These are phyloP conservation scores for Chlorella ohadii DNA, from an alignment of 139 green algal species.

Conservation along the genomic window DNA sequence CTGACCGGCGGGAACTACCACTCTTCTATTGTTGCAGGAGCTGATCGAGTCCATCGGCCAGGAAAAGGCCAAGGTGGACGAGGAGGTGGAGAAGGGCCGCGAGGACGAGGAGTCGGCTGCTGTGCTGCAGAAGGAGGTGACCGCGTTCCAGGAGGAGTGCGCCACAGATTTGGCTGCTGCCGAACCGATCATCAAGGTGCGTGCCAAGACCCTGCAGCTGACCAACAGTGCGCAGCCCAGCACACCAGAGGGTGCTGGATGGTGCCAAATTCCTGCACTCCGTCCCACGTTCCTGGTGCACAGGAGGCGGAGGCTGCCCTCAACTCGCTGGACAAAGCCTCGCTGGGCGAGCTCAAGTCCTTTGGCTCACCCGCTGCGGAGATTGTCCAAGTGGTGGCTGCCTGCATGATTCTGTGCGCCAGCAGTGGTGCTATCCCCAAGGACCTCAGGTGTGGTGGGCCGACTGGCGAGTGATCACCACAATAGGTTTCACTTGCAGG, in stretches of 20 bases:
- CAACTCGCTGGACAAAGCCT: constrained; percentile 90
- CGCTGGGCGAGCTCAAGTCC: constrained; percentile 90
- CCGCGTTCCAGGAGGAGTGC: constrained; percentile 89
- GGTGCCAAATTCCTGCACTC: not conserved
- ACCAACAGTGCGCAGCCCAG: too few species aligned
- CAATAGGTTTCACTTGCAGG: too few species aligned
- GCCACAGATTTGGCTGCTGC: constrained; percentile 71
- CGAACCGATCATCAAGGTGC: constrained; percentile 84
- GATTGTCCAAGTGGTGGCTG: constrained; percentile 81
- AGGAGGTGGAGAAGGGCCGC: constrained; percentile 80
- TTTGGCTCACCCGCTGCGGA: constrained; percentile 88
- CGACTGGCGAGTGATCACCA: too few species aligned
- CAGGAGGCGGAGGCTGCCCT: constrained; percentile 85
- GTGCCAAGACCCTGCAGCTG: not conserved
- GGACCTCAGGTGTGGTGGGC: constrained; percentile 29
- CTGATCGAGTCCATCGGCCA: constrained; percentile 91
- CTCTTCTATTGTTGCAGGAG: constrained; percentile 64
- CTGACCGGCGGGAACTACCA: too few species aligned
- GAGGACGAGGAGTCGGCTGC: constrained; percentile 76
- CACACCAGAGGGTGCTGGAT: too few species aligned
- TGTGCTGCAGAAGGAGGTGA: constrained; percentile 69
- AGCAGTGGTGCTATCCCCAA: constrained; percentile 86
- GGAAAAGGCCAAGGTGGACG: constrained; percentile 91
- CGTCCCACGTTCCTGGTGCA: not conserved
- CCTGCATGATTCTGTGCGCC: constrained; percentile 88